Percentiles rank a stretch among this genome's conserved stretches.
Conservation (phyloP, 345 rosid genomes). For the Excoecaria cochinchinensis region DNA sequence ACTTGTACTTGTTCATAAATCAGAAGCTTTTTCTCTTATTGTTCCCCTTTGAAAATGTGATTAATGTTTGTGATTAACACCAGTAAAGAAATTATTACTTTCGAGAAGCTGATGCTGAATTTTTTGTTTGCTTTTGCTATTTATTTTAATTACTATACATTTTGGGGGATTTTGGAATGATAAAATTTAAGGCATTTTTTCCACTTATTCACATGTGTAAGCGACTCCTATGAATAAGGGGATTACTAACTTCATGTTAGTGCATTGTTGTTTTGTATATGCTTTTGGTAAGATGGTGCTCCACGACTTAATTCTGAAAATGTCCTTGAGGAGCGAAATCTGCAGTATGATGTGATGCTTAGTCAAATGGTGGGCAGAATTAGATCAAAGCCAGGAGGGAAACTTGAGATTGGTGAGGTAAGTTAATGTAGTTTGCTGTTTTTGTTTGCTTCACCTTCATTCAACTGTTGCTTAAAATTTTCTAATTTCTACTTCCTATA, state of each 20-base stretch:
- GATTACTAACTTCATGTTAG: neutral
- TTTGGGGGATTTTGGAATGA: neutral
- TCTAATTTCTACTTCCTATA: neutral
- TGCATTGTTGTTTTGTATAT: neutral
- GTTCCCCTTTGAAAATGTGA: neutral
- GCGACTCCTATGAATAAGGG: neutral
- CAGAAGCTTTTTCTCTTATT: neutral
- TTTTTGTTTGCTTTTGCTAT: neutral
- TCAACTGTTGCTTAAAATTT: slow-evolving; percentile 2
- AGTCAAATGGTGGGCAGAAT: slow-evolving; percentile 89
- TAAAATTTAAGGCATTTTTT: neutral
- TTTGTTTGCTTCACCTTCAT: neutral
- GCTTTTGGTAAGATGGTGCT: slow-evolving; percentile 34
- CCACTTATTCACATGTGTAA: neutral
- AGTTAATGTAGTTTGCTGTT: slow-evolving; percentile 20
- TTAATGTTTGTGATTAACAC: neutral
- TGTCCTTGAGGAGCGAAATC: slow-evolving; percentile 66
- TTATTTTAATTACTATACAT: neutral
- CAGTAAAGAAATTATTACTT: neutral
- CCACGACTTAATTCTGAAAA: slow-evolving; percentile 41
- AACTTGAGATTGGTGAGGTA: slow-evolving; percentile 90
- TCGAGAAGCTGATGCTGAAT: neutral
- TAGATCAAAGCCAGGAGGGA: slow-evolving; percentile 74
- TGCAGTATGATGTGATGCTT: slow-evolving; percentile 76
- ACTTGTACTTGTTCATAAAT: neutral